These are phyloP conservation scores for Saccharomyces hybrid DNA, from an alignment of 1,139 yeast genomes.

Conservation along the genomic window DNA sequence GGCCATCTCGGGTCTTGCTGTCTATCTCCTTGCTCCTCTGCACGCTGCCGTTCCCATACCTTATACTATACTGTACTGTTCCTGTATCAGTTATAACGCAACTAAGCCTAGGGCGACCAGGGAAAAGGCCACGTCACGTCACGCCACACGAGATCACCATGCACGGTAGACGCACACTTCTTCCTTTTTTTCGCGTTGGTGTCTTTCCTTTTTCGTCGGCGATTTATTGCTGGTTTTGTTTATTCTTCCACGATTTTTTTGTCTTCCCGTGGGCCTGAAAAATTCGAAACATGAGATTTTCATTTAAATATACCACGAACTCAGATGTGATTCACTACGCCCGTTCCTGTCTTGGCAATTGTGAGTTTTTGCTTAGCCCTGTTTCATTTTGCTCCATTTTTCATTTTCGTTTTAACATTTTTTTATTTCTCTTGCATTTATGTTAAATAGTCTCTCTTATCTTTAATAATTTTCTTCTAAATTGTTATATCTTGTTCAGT, in stretches of 20 bases:
- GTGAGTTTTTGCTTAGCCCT: background rate
- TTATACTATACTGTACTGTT: background rate
- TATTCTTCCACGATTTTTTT: background rate
- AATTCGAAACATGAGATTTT: background rate
- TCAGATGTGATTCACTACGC: background rate
- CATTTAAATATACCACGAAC: background rate
- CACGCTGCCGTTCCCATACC: background rate
- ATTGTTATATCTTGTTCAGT: background rate
- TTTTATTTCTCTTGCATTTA: background rate
- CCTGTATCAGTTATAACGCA: background rate
- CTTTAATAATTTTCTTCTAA: background rate
- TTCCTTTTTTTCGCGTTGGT: background rate
- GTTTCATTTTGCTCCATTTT: background rate
- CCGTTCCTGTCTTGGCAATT: background rate
- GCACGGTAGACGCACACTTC: background rate
- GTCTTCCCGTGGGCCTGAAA: background rate
- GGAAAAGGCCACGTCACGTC: background rate
- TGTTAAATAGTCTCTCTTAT: background rate
- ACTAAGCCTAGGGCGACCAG: background rate
- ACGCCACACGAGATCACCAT: background rate
- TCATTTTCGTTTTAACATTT: background rate
- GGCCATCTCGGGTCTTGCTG: constrained; percentile 26
- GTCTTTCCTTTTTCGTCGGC: constrained; percentile 1
- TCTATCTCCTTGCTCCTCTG: background rate
- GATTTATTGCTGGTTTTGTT: background rate